phyloP scores from a whole-genome alignment of 2,329 filamentous ascomycete genomes.

The Pyricularia grisea region DNA sequence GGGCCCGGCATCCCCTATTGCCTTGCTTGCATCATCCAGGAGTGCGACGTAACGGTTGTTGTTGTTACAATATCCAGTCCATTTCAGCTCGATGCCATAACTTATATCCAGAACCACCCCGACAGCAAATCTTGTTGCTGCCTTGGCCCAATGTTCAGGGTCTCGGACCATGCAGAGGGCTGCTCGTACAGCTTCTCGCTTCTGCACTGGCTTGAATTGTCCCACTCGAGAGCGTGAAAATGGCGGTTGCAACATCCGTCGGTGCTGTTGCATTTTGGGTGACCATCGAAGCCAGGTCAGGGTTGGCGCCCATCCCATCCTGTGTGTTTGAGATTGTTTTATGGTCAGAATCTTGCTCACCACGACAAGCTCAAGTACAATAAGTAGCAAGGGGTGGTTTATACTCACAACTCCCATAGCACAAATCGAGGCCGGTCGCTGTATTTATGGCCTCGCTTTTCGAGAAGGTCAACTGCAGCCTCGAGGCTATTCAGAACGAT shows the following conservation, averaged over 20 bases:
- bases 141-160: constrained; percentile 2
- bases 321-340: neutral
- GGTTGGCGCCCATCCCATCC: constrained; percentile 35
- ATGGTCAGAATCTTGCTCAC: neutral
- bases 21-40: constrained; percentile 7
- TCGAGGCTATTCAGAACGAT: constrained; percentile 33
- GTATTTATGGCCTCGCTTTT: constrained; percentile 34
- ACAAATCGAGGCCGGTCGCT: constrained; percentile 34
- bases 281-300: constrained; percentile 34
- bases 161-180: constrained; percentile 1
- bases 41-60: constrained; percentile 15
- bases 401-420: constrained; percentile 21
- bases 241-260: constrained; percentile 31
- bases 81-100: constrained; percentile 14
- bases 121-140: constrained; percentile 13
- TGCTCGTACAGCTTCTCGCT: constrained; percentile 9
- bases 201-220: constrained; percentile 16
- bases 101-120: constrained; percentile 16
- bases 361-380: neutral
- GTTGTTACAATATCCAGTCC: constrained; percentile 5
- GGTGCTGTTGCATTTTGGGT: constrained; percentile 31
- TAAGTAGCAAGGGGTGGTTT: neutral
- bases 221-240: constrained; percentile 28
- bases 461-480: constrained; percentile 32
- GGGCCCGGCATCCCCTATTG: constrained; percentile 7